A percentile compares a stretch with the other conserved stretches of the same genome.
These are phyloP conservation scores for Trichoderma orchidacearum DNA, from an alignment of 495 filamentous ascomycete species.

Conservation along the genomic window DNA sequence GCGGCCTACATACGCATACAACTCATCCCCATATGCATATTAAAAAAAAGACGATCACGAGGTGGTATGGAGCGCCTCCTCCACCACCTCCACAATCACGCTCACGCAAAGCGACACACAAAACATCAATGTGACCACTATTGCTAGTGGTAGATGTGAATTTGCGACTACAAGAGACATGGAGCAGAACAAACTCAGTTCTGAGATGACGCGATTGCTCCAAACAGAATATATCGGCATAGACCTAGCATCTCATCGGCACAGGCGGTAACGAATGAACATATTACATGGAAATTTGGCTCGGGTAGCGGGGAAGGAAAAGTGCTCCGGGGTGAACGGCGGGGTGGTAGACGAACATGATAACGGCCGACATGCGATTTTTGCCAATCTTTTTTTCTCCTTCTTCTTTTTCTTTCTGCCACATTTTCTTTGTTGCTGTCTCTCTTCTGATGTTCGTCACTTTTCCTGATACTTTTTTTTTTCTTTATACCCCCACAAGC, in stretches of 20 bases:
- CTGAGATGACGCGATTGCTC: no score
- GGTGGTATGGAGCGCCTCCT: not conserved
- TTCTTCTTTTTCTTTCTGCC: not conserved
- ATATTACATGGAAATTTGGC: not conserved
- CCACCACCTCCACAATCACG: no score
- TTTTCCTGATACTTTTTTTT: not conserved
- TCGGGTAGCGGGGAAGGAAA: not conserved
- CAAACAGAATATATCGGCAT: no score
- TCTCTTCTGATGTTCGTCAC: no score
- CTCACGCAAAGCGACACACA: not conserved
- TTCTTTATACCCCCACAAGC: not conserved
- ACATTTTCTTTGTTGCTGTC: no score
- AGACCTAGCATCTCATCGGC: not conserved
- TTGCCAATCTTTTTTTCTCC: not conserved
- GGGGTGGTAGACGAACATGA: not conserved
- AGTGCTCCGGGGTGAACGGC: not conserved
- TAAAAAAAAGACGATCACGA: slow-evolving; percentile 1
- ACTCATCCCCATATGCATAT: not conserved
- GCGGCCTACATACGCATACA: not conserved
- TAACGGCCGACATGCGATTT: not conserved
- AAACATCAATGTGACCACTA: not conserved
- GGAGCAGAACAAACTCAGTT: no score
- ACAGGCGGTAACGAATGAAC: not conserved
- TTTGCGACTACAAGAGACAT: no score
- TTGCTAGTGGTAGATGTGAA: not conserved